phyloP scores from a whole-genome alignment of 768 basidiomycete genomes.

The Mycena crocata region DNA sequence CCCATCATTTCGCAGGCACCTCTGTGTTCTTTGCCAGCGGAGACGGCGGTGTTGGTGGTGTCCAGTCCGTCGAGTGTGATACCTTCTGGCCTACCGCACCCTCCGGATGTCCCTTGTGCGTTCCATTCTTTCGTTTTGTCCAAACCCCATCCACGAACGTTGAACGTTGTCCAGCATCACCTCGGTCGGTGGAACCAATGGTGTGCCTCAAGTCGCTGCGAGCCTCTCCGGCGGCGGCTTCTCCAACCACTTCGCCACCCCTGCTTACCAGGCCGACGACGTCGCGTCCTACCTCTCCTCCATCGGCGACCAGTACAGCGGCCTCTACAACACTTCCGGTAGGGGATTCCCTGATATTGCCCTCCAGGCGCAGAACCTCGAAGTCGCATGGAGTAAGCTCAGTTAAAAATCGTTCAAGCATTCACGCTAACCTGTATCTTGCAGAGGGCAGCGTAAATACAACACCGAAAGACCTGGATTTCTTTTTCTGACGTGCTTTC shows the following conservation, averaged over 20 bases:
- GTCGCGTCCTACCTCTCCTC: slow-evolving; percentile 42
- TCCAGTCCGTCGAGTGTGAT: background rate
- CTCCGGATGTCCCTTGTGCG: slow-evolving; percentile 12
- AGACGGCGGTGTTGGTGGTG: slow-evolving; percentile 1
- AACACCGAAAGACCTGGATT: background rate
- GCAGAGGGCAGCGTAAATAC: background rate
- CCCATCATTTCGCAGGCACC: background rate
- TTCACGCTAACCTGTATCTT: background rate
- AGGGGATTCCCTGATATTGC: slow-evolving; percentile 52
- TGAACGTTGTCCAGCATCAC: slow-evolving; percentile 1
- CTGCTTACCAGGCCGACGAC: slow-evolving; percentile 43
- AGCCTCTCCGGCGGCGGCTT: slow-evolving; percentile 16
- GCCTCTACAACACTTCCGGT: slow-evolving; percentile 44
- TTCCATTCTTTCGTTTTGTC: background rate
- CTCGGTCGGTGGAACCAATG: slow-evolving; percentile 2
- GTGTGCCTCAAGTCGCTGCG: slow-evolving; percentile 1
- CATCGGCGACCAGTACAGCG: slow-evolving; percentile 45
- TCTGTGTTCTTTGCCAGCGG: background rate
- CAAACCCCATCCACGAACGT: background rate
- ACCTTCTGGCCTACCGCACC: background rate
- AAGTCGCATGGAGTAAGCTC: slow-evolving; percentile 37
- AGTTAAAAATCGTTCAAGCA: background rate
- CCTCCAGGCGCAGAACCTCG: slow-evolving; percentile 42
- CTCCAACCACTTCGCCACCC: slow-evolving; percentile 16
- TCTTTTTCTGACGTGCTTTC: background rate